Evolutionary conservation across 306 rosid genomes (phyloP).

Genomic region (Fagus crenata): DNA sequence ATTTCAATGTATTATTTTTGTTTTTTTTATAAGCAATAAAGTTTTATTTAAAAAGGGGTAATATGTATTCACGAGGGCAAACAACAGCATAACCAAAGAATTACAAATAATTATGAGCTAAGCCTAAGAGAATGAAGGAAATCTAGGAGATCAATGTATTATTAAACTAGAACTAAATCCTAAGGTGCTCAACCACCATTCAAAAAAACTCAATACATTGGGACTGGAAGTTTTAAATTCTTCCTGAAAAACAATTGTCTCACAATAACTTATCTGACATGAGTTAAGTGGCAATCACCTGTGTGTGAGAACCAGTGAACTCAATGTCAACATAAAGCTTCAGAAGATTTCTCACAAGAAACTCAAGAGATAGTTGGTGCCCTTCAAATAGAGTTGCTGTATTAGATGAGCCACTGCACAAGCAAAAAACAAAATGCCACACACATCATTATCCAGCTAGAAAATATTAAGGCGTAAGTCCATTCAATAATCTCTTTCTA

Average conservation of each 20-base stretch:
- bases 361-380: slow-evolving; percentile 86
- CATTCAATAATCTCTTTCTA: not conserved
- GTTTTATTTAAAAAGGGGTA: no score
- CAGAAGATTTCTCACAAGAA: slow-evolving; percentile 93
- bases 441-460: slow-evolving; percentile 33
- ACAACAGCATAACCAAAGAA: no score
- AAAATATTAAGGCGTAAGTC: slow-evolving; percentile 15
- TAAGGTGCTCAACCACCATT: not conserved
- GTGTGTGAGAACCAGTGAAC: slow-evolving; percentile 97
- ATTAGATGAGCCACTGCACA: slow-evolving; percentile 69
- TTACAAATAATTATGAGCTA: no score
- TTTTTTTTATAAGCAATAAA: no score
- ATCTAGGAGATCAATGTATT: no score
- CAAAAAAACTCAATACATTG: not conserved
- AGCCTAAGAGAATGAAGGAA: no score
- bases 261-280: not conserved
- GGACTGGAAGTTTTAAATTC: not conserved
- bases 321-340: slow-evolving; percentile 98
- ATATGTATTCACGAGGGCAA: no score
- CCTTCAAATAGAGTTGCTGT: slow-evolving; percentile 89
- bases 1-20: no score
- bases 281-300: slow-evolving; percentile 42
- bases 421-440: slow-evolving; percentile 18
- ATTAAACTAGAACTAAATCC: not conserved
- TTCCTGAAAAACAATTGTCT: not conserved